A percentile compares a stretch with the other conserved stretches of the same genome.
These are phyloP conservation scores for Fusarium sp. DNA, from an alignment of 2,329 filamentous ascomycete species.

Conservation along the genomic window DNA sequence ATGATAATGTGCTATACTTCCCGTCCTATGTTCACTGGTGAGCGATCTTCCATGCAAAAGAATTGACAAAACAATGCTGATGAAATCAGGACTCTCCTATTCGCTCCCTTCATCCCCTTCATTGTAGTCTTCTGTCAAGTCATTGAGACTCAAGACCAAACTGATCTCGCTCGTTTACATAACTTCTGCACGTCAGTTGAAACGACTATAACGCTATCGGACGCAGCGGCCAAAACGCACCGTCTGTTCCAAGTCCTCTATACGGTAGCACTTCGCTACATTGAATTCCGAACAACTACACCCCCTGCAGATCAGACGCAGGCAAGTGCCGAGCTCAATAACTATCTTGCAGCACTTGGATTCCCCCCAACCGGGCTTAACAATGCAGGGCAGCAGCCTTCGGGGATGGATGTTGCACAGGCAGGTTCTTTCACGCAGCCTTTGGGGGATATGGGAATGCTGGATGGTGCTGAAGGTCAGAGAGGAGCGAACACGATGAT, in stretches of 20 bases:
- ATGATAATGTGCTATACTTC: slow-evolving; percentile 54
- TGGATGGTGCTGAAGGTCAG: slow-evolving; percentile 32
- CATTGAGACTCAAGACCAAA: slow-evolving; percentile 58
- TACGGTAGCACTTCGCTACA: slow-evolving; percentile 68
- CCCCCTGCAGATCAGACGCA: slow-evolving; percentile 51
- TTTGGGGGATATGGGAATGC: slow-evolving; percentile 16
- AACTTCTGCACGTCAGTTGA: slow-evolving; percentile 64
- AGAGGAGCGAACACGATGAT: slow-evolving; percentile 44
- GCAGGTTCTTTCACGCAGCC: slow-evolving; percentile 25
- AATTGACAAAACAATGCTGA: slow-evolving; percentile 2
- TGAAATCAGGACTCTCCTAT: slow-evolving; percentile 56
- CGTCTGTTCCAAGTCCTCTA: slow-evolving; percentile 69
- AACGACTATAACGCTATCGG: slow-evolving; percentile 57
- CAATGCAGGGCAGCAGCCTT: slow-evolving; percentile 30
- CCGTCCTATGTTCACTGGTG: slow-evolving; percentile 58
- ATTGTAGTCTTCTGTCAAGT: slow-evolving; percentile 64
- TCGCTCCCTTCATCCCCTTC: slow-evolving; percentile 65
- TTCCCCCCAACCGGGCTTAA: slow-evolving; percentile 48
- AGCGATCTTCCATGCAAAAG: slow-evolving; percentile 11
- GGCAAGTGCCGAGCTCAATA: slow-evolving; percentile 44
- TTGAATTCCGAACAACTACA: slow-evolving; percentile 61
- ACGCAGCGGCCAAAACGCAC: slow-evolving; percentile 66
- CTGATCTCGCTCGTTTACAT: slow-evolving; percentile 60
- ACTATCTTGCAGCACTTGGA: slow-evolving; percentile 61
- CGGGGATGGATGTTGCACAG: slow-evolving; percentile 20